phyloP scores from a whole-genome alignment of 2,329 filamentous ascomycete genomes.

The Incumbomyces lentus region DNA sequence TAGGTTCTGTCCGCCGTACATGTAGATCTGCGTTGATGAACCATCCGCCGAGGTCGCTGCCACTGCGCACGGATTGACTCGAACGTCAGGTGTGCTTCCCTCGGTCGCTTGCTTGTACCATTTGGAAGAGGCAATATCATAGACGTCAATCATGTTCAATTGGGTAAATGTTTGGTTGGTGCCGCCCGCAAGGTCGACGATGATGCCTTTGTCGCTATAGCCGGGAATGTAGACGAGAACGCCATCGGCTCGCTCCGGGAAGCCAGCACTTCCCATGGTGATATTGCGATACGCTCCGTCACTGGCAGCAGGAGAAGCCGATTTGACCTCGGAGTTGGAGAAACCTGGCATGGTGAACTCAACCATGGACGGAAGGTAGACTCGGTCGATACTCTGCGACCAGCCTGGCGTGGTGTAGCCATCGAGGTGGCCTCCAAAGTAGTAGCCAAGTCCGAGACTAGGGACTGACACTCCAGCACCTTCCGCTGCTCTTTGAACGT shows the following conservation, averaged over 20 bases:
- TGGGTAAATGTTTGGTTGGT: slow-evolving; percentile 54
- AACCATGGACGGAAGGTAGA: slow-evolving; percentile 64
- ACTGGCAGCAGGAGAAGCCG: slow-evolving; percentile 45
- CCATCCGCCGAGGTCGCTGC: slow-evolving; percentile 63
- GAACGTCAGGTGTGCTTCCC: slow-evolving; percentile 48
- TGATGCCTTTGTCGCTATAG: slow-evolving; percentile 62
- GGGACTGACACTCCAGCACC: slow-evolving; percentile 62
- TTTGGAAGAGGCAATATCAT: slow-evolving; percentile 57
- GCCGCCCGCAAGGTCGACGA: slow-evolving; percentile 69
- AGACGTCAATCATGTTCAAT: slow-evolving; percentile 70
- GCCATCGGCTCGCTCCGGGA: slow-evolving; percentile 65
- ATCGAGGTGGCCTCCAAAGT: slow-evolving; percentile 69
- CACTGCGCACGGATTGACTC: slow-evolving; percentile 60
- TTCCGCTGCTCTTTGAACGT: slow-evolving; percentile 60
- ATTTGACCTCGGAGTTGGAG: slow-evolving; percentile 51
- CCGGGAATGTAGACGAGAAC: slow-evolving; percentile 65
- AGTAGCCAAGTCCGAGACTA: slow-evolving; percentile 61
- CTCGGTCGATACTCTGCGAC: slow-evolving; percentile 51
- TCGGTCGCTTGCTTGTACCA: slow-evolving; percentile 68
- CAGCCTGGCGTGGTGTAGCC: slow-evolving; percentile 53
- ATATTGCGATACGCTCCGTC: slow-evolving; percentile 63
- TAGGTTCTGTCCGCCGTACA: slow-evolving; percentile 68
- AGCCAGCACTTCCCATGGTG: slow-evolving; percentile 55
- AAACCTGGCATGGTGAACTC: slow-evolving; percentile 67
- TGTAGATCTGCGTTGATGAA: slow-evolving; percentile 65